Conservation (phyloP, 306 rosid genomes). For the Acacia crassicarpa region DNA sequence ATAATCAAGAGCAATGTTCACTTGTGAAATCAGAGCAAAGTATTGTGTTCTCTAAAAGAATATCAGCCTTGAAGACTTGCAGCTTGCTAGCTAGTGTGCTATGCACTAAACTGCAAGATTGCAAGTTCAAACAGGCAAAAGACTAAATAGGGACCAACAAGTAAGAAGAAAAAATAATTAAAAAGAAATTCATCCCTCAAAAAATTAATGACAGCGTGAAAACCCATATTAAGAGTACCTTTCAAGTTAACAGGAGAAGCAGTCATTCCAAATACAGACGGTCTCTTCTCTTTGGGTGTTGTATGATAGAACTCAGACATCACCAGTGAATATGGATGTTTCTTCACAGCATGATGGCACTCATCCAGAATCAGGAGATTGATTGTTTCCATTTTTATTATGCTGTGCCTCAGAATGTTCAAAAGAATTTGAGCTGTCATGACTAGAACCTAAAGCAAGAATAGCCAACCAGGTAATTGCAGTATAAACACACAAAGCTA, state of each 20-base stretch:
- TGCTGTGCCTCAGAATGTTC: constrained; percentile 98
- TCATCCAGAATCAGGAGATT: constrained; percentile 90
- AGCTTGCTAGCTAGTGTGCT: background rate
- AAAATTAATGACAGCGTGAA: constrained; percentile 8
- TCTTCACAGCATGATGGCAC: constrained; percentile 99
- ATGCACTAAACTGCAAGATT: background rate
- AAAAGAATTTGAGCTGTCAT: constrained; percentile 99
- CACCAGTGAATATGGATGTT: constrained; percentile 95
- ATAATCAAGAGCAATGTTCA: constrained; percentile 30
- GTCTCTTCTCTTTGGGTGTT: constrained; percentile 85
- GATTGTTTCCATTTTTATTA: constrained; percentile 89
- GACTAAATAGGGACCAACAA: background rate
- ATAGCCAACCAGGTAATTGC: constrained; percentile 27
- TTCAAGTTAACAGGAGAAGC: constrained; percentile 98
- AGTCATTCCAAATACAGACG: constrained; percentile 96
- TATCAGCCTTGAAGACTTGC: background rate
- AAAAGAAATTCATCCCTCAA: constrained; percentile 14
- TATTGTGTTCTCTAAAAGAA: constrained; percentile 13
- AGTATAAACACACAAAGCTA: constrained; percentile 16
- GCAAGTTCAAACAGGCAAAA: background rate
- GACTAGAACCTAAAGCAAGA: constrained; percentile 79
- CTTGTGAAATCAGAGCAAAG: background rate
- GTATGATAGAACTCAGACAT: constrained; percentile 99
- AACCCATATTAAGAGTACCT: constrained; percentile 51
- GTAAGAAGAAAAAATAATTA: constrained; percentile 1